Evolutionary conservation across 148 eudicot genomes (phyloP).

Genomic region (Dianthus caryophyllus): DNA sequence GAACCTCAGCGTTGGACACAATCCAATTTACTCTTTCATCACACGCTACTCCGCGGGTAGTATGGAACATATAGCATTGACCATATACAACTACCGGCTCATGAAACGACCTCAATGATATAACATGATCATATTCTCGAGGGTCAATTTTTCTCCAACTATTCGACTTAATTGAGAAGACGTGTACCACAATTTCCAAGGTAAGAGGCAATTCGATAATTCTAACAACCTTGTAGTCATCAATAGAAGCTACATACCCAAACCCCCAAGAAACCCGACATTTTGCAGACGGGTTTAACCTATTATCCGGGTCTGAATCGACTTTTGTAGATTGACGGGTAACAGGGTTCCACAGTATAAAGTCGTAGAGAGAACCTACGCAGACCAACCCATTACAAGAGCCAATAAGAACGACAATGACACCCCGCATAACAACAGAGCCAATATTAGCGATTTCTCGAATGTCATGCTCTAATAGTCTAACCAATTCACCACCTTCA

Average conservation of each 20-base stretch:
- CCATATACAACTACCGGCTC: too few relatives aligned
- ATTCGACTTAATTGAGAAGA: not conserved
- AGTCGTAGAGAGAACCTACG: not conserved
- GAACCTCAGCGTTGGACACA: too few relatives aligned
- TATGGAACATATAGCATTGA: not conserved
- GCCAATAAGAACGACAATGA: not conserved
- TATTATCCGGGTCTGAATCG: not conserved
- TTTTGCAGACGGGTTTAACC: not conserved
- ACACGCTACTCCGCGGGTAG: too few relatives aligned
- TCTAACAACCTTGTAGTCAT: conserved; percentile 9
- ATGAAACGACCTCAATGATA: too few relatives aligned
- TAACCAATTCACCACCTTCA: too few relatives aligned
- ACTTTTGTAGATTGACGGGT: not conserved
- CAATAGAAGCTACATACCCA: not conserved
- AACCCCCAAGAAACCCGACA: conserved; percentile 8
- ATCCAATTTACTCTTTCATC: too few relatives aligned
- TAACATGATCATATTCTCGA: too few relatives aligned
- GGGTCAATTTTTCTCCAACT: not conserved
- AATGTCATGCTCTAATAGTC: too few relatives aligned
- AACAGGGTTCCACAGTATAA: not conserved
- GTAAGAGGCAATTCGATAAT: not conserved
- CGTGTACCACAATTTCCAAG: not conserved
- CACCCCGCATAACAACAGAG: too few relatives aligned
- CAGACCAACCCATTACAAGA: conserved; percentile 7
- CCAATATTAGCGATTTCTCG: not conserved